phyloP scores from a whole-genome alignment of 176 grass and related monocot genomes.

The Phoenix dactylifera region DNA sequence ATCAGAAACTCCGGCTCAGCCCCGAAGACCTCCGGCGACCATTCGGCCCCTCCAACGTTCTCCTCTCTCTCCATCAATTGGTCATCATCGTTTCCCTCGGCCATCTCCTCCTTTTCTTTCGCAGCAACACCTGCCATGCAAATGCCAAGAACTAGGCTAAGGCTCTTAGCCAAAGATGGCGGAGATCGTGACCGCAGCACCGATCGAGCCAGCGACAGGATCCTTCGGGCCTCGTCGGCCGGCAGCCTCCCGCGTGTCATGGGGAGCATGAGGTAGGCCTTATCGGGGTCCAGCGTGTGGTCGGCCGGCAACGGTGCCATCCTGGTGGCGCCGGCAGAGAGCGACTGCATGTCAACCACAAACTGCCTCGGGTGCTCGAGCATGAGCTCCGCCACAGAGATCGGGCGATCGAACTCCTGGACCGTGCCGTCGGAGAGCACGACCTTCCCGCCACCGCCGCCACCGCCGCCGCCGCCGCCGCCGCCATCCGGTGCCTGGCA shows the following conservation, averaged over 20 bases:
- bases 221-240: slow-evolving; percentile 52
- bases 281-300: slow-evolving; percentile 49
- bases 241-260: slow-evolving; percentile 56
- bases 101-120: no score
- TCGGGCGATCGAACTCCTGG: slow-evolving; percentile 47
- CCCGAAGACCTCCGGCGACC: slow-evolving; percentile 29
- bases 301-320: slow-evolving; percentile 72
- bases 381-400: slow-evolving; percentile 87
- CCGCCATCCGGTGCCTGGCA: slow-evolving; percentile 8
- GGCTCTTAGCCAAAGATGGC: slow-evolving; percentile 21
- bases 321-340: slow-evolving; percentile 17
- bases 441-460: slow-evolving; percentile 44
- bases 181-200: slow-evolving; percentile 36
- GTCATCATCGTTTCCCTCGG: background rate
- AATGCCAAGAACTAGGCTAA: background rate
- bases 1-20: slow-evolving; percentile 43
- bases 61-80: slow-evolving; percentile 1
- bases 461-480: no score
- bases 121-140: background rate
- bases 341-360: slow-evolving; percentile 54
- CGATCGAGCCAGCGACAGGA: slow-evolving; percentile 43
- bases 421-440: slow-evolving; percentile 70
- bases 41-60: background rate
- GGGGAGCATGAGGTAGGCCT: slow-evolving; percentile 67
- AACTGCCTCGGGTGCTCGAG: slow-evolving; percentile 84